Evolutionary conservation across 2,329 filamentous ascomycete species (phyloP), one percentile per base, ranked within the genome.

Genomic region (Cytospora mali): DNA sequence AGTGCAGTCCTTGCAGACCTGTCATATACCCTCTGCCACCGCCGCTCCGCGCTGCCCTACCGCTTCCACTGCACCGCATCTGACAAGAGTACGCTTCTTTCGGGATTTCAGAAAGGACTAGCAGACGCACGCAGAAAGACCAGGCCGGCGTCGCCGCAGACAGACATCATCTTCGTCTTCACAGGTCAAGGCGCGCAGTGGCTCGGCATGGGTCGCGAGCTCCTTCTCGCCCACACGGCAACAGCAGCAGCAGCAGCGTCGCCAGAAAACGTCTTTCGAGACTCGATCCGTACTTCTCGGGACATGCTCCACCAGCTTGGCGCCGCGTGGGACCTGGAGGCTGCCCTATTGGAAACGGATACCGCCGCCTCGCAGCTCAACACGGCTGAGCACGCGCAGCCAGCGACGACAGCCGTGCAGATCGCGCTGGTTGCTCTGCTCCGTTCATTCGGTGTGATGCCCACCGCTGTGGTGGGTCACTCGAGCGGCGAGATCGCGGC

Each of bases 361-460:
- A 9, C 21, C 31, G 21, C 18, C 16, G 14, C 18, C 13, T n/a
- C n/a, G n/a, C 6, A n/a, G n/a, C 28, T 58, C 11, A 28, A 61
- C 46, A 42, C 53, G 16, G 35, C 35, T 16, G 49, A 35, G 27
- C 60, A 79, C 28, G 75, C 75, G 0, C 80, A 83, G 58, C 77
- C 81, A 1, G 64, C 80, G 0, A 82, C 76, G 42, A 82, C 80
- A 0, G 80, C 80, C 0, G 28, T 84, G 1, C 81, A 84, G 64
- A 71, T 84, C 7, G 79, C 70, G 1, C 62, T 82, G 1, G 75
- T 75, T 4, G 69, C 79, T 4, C 66, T 78, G 0, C 69, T 79
- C 6, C 65, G 71, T 1, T 69, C 64, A 0, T 72, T 69, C 62
- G 68, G 65, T 0, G 67, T 79, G 6, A 55, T 57, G 0, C 74